phyloP scores from a whole-genome alignment of 306 rosid genomes.

The Canavalia ensiformis region DNA sequence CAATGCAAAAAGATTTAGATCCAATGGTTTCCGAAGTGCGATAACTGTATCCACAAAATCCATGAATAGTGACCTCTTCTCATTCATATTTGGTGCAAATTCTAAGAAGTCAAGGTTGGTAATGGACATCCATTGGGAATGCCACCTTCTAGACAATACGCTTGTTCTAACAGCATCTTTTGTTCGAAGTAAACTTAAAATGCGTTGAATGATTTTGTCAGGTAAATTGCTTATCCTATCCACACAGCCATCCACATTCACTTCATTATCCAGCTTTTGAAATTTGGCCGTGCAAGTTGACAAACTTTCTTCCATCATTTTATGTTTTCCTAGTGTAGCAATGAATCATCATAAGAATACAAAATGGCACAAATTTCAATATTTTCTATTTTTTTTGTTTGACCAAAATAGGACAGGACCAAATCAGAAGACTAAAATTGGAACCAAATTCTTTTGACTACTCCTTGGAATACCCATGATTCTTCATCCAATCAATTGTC shows the following conservation, averaged over 20 bases:
- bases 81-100: neutral
- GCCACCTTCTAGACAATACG: slow-evolving; percentile 44
- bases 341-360: slow-evolving; percentile 24
- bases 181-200: slow-evolving; percentile 23
- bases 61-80: slow-evolving; percentile 19
- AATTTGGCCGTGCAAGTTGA: neutral
- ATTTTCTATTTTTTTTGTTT: neutral
- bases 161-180: slow-evolving; percentile 46
- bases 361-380: neutral
- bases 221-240: slow-evolving; percentile 35
- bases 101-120: neutral
- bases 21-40: neutral
- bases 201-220: slow-evolving; percentile 15
- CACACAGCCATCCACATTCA: neutral
- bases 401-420: neutral
- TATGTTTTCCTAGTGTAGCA: slow-evolving; percentile 1
- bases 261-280: neutral
- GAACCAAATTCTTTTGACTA: neutral
- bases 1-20: slow-evolving; percentile 10
- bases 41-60: slow-evolving; percentile 38
- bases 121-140: slow-evolving; percentile 28
- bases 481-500: neutral
- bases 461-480: neutral
- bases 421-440: slow-evolving; percentile 13
- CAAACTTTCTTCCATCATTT: slow-evolving; percentile 32